Conservation (phyloP, 257 asterid genomes). For the Solanum ossicruentum region DNA sequence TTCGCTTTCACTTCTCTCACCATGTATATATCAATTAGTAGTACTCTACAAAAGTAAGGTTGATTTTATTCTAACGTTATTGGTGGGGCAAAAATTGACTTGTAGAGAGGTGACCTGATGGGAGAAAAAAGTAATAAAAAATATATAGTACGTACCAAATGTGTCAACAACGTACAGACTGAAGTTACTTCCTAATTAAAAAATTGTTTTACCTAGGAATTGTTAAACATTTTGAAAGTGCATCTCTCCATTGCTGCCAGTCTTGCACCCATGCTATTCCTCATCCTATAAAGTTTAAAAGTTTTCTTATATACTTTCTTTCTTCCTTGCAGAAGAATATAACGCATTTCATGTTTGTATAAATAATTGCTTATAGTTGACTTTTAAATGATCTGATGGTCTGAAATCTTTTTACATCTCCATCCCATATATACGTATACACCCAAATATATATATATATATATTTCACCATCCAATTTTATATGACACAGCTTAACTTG, state of each 20-base stretch:
- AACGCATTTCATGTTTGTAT: not conserved
- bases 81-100: not conserved
- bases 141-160: not conserved
- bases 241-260: not conserved
- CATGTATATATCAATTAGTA: not conserved
- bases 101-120: not conserved
- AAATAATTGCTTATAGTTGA: not conserved
- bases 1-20: not conserved
- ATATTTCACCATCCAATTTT: too few species aligned
- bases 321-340: not conserved
- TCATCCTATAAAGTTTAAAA: not conserved
- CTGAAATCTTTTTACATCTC: not conserved
- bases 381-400: not conserved
- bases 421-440: not conserved
- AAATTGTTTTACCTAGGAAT: not conserved
- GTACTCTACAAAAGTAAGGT: not conserved
- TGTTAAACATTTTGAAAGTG: not conserved
- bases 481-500: too few species aligned
- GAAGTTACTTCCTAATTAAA: not conserved
- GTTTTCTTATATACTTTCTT: not conserved
- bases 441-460: not conserved
- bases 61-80: not conserved
- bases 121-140: not conserved
- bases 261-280: conserved; percentile 2
- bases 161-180: not conserved